These are phyloP conservation scores for Rhizophora mangle DNA, from an alignment of 345 rosid species.

Conservation along the genomic window DNA sequence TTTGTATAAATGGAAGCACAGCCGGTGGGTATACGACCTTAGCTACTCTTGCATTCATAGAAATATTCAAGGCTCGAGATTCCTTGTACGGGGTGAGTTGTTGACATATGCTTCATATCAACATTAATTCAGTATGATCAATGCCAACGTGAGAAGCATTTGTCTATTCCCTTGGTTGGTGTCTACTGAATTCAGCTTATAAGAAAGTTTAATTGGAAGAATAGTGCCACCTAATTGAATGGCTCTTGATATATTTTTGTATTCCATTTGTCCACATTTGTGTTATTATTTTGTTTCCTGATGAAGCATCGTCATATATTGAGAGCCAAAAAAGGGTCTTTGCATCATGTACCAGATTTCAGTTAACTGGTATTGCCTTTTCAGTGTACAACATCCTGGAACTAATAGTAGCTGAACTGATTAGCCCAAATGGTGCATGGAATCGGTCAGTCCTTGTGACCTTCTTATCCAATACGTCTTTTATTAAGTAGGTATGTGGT, in stretches of 20 bases:
- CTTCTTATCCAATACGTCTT: too few relatives aligned
- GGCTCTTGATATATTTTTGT: neutral
- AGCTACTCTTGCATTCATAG: conserved; percentile 83
- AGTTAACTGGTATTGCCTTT: too few relatives aligned
- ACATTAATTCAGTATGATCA: neutral
- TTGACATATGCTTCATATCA: neutral
- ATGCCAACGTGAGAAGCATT: too few relatives aligned
- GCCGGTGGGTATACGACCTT: conserved; percentile 56
- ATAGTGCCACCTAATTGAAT: neutral
- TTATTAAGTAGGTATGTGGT: too few relatives aligned
- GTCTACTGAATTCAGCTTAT: neutral
- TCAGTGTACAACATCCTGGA: too few relatives aligned
- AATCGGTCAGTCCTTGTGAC: too few relatives aligned
- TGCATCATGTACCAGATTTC: too few relatives aligned
- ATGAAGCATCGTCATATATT: too few relatives aligned
- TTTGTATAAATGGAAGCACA: too few relatives aligned
- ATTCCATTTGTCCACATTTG: neutral
- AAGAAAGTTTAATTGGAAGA: neutral
- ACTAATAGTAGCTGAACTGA: too few relatives aligned
- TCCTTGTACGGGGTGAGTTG: conserved; percentile 84
- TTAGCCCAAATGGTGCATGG: too few relatives aligned
- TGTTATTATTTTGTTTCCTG: neutral
- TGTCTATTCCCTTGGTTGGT: neutral
- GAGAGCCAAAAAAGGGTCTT: too few relatives aligned
- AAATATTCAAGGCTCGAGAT: conserved; percentile 86